These are phyloP conservation scores for Penicillium cosmopolitanum DNA, from an alignment of 495 filamentous ascomycete genomes.

Conservation along the genomic window DNA sequence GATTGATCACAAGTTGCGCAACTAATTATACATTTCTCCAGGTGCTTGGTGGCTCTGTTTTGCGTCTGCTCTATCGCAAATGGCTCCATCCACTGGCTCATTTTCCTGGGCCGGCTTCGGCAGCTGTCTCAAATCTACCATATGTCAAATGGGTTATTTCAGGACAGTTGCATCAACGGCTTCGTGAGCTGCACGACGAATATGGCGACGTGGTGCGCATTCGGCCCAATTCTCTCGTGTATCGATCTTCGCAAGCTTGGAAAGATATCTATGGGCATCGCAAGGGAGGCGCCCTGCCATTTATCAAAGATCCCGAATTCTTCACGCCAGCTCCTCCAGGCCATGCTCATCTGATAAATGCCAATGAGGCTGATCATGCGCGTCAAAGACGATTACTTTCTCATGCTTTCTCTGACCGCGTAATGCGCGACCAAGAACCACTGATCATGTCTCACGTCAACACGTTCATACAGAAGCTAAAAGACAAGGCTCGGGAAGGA, in stretches of 20 bases:
- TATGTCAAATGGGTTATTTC: slow-evolving; percentile 25
- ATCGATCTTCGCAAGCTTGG: slow-evolving; percentile 55
- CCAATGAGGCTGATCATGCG: slow-evolving; percentile 48
- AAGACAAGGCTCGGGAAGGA: slow-evolving; percentile 25
- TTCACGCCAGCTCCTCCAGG: slow-evolving; percentile 32
- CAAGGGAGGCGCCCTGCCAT: slow-evolving; percentile 33
- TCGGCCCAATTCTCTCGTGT: slow-evolving; percentile 57
- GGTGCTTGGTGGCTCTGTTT: no score
- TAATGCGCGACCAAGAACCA: slow-evolving; percentile 51
- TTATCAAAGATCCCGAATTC: slow-evolving; percentile 40
- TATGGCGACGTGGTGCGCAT: slow-evolving; percentile 61
- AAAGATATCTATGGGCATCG: slow-evolving; percentile 61
- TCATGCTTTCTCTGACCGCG: slow-evolving; percentile 55
- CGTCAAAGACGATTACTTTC: slow-evolving; percentile 49
- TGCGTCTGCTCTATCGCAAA: no score
- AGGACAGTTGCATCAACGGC: slow-evolving; percentile 24
- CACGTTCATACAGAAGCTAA: slow-evolving; percentile 33
- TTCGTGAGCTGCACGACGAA: slow-evolving; percentile 48
- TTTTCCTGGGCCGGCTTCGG: slow-evolving; percentile 26
- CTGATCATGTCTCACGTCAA: slow-evolving; percentile 49
- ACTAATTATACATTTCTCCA: no score
- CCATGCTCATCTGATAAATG: slow-evolving; percentile 33
- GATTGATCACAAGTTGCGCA: no score
- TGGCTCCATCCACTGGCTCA: slow-evolving; percentile 20
- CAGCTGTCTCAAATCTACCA: slow-evolving; percentile 21